phyloP scores from a whole-genome alignment of 768 basidiomycete genomes.

The Russula olivacea region DNA sequence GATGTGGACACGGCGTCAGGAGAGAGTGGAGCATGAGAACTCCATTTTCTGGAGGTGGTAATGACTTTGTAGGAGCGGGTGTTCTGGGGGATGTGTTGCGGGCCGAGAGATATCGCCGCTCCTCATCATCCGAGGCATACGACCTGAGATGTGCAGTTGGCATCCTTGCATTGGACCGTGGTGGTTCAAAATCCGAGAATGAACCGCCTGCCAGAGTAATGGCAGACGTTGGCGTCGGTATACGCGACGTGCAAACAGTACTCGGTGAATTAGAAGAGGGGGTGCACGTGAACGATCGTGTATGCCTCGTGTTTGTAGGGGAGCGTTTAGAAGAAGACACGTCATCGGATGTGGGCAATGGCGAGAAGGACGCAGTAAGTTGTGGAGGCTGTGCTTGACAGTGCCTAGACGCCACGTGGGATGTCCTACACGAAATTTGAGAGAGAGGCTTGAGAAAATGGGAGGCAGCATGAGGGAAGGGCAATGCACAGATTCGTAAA shows the following conservation, averaged over 20 bases:
- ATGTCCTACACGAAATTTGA: background rate
- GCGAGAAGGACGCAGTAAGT: conserved; percentile 11
- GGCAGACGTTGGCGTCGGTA: conserved; percentile 19
- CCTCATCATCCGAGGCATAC: conserved; percentile 22
- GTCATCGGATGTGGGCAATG: conserved; percentile 10
- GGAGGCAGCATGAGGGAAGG: background rate
- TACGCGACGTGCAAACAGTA: conserved; percentile 14
- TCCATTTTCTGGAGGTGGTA: conserved; percentile 18
- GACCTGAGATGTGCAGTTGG: conserved; percentile 12
- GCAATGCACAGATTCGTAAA: conserved; percentile 8
- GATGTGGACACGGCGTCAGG: conserved; percentile 13
- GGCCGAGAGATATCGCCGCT: conserved; percentile 16
- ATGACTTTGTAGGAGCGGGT: conserved; percentile 19
- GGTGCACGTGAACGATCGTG: conserved; percentile 10
- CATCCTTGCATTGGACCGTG: conserved; percentile 1
- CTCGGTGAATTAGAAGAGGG: conserved; percentile 6
- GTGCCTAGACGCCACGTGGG: background rate
- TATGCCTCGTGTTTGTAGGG: conserved; percentile 11
- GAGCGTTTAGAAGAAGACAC: conserved; percentile 16
- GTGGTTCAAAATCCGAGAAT: conserved; percentile 20
- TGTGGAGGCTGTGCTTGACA: background rate
- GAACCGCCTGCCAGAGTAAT: conserved; percentile 10
- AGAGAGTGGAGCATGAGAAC: background rate
- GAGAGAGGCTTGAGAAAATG: background rate
- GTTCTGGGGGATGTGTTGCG: conserved; percentile 18